Conservation (phyloP, 441 rosid species). For the Metrosideros polymorpha region DNA sequence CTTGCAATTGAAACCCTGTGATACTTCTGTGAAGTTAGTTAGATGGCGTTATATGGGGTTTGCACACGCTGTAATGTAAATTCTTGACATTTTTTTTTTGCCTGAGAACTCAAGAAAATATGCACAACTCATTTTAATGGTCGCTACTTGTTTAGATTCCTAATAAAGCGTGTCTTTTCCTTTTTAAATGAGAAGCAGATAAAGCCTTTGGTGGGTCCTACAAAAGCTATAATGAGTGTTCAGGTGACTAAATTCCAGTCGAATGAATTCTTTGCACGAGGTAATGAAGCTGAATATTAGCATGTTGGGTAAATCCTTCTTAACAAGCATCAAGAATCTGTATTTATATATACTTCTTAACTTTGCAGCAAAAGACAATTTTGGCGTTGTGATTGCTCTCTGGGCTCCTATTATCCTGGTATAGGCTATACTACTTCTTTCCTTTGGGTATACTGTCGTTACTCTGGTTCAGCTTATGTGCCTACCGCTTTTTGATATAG, state of each 20-base stretch:
- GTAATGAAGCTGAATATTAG: slow-evolving; percentile 29
- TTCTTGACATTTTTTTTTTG: neutral
- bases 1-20: neutral
- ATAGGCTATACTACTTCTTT: slow-evolving; percentile 12
- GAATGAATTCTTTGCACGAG: slow-evolving; percentile 99
- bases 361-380: slow-evolving; percentile 91
- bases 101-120: neutral
- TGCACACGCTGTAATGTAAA: neutral
- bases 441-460: neutral
- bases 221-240: slow-evolving; percentile 70
- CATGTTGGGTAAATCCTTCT: neutral
- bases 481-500: slow-evolving; percentile 5
- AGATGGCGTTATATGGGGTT: neutral
- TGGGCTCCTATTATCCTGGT: slow-evolving; percentile 99
- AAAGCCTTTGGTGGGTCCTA: slow-evolving; percentile 93
- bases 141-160: neutral
- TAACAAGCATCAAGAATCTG: neutral
- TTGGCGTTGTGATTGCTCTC: slow-evolving; percentile 91
- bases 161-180: neutral
- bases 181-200: slow-evolving; percentile 42
- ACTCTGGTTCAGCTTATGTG: neutral
- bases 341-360: slow-evolving; percentile 1
- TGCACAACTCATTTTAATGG: neutral
- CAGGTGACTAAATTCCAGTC: slow-evolving; percentile 61
- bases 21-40: neutral